These are phyloP conservation scores for Fomitopsis serialis DNA, from an alignment of 768 basidiomycete genomes.

Conservation along the genomic window DNA sequence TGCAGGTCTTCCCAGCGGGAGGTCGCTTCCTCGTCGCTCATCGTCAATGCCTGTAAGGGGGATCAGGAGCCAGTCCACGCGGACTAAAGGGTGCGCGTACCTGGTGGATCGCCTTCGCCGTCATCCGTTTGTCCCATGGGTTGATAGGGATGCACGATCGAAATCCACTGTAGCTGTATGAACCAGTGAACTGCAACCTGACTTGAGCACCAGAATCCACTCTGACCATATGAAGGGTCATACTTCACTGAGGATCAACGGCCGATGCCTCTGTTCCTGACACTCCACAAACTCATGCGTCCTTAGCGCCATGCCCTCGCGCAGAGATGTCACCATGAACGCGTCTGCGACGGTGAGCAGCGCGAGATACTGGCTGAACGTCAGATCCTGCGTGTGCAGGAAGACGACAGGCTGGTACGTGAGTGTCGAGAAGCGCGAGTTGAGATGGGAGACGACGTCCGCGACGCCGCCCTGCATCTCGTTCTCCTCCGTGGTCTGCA, in stretches of 20 bases:
- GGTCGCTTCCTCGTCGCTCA: constrained; percentile 66
- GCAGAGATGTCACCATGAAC: constrained; percentile 77
- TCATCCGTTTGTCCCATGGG: constrained; percentile 81
- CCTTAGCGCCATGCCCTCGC: constrained; percentile 85
- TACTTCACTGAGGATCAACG: constrained; percentile 77
- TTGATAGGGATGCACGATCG: constrained; percentile 82
- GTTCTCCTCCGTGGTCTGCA: constrained; percentile 75
- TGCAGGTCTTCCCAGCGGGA: constrained; percentile 85
- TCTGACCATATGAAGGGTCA: constrained; percentile 12
- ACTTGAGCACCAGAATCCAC: too few relatives aligned
- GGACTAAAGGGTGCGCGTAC: constrained; percentile 9
- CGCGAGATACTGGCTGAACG: constrained; percentile 82
- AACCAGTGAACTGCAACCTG: constrained; percentile 68
- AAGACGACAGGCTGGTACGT: constrained; percentile 88
- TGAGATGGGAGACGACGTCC: constrained; percentile 75
- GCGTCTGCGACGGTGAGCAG: constrained; percentile 79
- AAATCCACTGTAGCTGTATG: constrained; percentile 84
- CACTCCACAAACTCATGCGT: constrained; percentile 86
- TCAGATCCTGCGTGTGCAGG: constrained; percentile 78
- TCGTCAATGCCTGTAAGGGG: constrained; percentile 53
- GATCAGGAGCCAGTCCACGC: background rate
- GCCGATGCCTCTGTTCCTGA: constrained; percentile 62
- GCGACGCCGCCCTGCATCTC: constrained; percentile 70
- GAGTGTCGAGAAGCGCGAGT: constrained; percentile 75
- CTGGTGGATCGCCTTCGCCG: constrained; percentile 72